These are phyloP conservation scores for Dendrocalamus latiflorus DNA, from an alignment of 202 grass and related monocot genomes.

Conservation along the genomic window DNA sequence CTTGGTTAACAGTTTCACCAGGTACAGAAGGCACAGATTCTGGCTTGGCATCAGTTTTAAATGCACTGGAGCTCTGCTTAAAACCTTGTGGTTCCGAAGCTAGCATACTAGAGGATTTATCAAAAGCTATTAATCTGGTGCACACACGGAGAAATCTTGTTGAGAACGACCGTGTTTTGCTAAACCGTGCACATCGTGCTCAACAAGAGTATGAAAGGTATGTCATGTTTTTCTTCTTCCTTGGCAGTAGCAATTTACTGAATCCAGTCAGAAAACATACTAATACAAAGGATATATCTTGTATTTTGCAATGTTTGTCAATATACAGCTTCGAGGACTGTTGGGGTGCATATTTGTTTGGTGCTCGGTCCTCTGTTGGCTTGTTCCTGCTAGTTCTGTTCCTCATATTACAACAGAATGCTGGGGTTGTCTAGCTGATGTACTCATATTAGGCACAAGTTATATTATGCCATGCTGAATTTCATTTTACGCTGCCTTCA, in stretches of 20 bases:
- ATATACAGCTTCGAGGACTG: not conserved
- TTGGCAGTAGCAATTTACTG: conserved; percentile 10
- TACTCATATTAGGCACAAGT: not conserved
- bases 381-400: not conserved
- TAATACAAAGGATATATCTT: not conserved
- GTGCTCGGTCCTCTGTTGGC: not conserved
- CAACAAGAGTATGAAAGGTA: conserved; percentile 99
- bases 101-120: conserved; percentile 89
- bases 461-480: not conserved
- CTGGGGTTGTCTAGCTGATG: not conserved
- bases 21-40: conserved; percentile 74
- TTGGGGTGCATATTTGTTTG: not conserved
- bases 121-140: conserved; percentile 86
- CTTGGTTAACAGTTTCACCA: conserved; percentile 39
- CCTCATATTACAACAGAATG: not conserved
- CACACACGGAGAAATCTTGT: conserved; percentile 72
- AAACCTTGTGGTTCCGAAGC: conserved; percentile 94
- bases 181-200: conserved; percentile 78
- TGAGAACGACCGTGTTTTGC: conserved; percentile 81
- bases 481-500: not conserved
- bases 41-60: conserved; percentile 81
- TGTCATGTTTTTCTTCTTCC: not conserved
- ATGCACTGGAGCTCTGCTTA: conserved; percentile 80
- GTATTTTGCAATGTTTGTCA: not conserved
- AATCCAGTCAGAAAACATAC: not conserved